A percentile compares a stretch with the other conserved stretches of the same genome.
phyloP scores from a whole-genome alignment of 495 filamentous ascomycete species.

The Amorphotheca resinae region DNA sequence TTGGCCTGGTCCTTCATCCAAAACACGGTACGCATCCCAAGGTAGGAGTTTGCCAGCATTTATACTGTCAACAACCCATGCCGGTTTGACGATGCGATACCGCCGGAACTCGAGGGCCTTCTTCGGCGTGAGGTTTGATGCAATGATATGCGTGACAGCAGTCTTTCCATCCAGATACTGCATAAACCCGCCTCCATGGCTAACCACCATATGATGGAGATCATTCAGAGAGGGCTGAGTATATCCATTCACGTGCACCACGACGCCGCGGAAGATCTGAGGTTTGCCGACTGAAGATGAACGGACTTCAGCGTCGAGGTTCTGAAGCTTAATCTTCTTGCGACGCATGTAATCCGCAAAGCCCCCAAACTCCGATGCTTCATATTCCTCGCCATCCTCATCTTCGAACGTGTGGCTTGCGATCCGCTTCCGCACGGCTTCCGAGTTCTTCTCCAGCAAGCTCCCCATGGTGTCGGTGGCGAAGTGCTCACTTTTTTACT shows the following conservation, averaged over 20 bases:
- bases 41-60: slow-evolving; percentile 65
- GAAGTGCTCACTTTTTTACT: no score
- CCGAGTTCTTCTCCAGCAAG: slow-evolving; percentile 62
- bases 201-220: slow-evolving; percentile 72
- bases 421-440: slow-evolving; percentile 70
- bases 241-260: slow-evolving; percentile 86
- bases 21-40: slow-evolving; percentile 70
- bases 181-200: slow-evolving; percentile 82
- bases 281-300: slow-evolving; percentile 51
- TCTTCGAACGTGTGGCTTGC: slow-evolving; percentile 47
- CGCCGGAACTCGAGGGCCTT: slow-evolving; percentile 74
- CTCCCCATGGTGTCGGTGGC: slow-evolving; percentile 51
- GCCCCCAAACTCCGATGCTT: slow-evolving; percentile 72
- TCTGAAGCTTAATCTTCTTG: slow-evolving; percentile 93
- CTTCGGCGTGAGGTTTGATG: slow-evolving; percentile 78
- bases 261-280: slow-evolving; percentile 76
- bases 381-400: slow-evolving; percentile 87
- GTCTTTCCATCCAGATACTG: slow-evolving; percentile 96
- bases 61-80: slow-evolving; percentile 88
- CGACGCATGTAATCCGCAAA: slow-evolving; percentile 82
- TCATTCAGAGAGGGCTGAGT: slow-evolving; percentile 85
- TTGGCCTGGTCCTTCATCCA: slow-evolving; percentile 68
- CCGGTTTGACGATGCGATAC: slow-evolving; percentile 91
- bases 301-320: slow-evolving; percentile 73
- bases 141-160: slow-evolving; percentile 87